These are phyloP conservation scores for Erigeron canadensis DNA, from an alignment of 129 eudicot species.

Conservation along the genomic window DNA sequence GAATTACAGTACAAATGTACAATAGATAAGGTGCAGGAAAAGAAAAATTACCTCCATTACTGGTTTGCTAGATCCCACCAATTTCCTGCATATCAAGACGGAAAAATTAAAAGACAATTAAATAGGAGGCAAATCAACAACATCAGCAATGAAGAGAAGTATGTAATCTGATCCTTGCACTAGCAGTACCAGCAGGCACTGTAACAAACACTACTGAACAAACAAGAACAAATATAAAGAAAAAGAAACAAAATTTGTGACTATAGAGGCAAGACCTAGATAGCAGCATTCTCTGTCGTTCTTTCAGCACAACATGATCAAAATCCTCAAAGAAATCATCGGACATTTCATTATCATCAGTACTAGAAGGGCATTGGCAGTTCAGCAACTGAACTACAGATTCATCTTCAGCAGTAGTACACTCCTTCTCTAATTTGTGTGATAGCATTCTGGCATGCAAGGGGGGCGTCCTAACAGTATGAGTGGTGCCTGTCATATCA, in stretches of 20 bases:
- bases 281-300: constrained; percentile 62
- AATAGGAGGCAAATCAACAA: constrained; percentile 6
- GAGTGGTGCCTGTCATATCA: constrained; percentile 17
- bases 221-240: constrained; percentile 8
- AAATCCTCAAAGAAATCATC: constrained; percentile 51
- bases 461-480: not conserved
- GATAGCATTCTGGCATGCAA: constrained; percentile 19
- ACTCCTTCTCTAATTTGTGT: constrained; percentile 11
- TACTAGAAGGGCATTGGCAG: constrained; percentile 11
- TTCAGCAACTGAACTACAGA: constrained; percentile 18
- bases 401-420: constrained; percentile 23
- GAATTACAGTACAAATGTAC: not conserved
- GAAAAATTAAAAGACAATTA: constrained; percentile 8
- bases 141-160: constrained; percentile 4
- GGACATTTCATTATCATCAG: constrained; percentile 25
- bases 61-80: constrained; percentile 26
- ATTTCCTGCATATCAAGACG: constrained; percentile 38
- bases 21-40: constrained; percentile 18
- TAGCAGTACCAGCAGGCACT: constrained; percentile 5
- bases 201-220: constrained; percentile 4
- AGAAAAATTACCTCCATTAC: constrained; percentile 45
- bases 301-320: constrained; percentile 59
- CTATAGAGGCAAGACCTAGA: constrained; percentile 46
- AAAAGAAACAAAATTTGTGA: not conserved
- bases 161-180: constrained; percentile 7